Conservation (phyloP, 768 basidiomycete genomes). For the Hemileccinum rubropunctum region DNA sequence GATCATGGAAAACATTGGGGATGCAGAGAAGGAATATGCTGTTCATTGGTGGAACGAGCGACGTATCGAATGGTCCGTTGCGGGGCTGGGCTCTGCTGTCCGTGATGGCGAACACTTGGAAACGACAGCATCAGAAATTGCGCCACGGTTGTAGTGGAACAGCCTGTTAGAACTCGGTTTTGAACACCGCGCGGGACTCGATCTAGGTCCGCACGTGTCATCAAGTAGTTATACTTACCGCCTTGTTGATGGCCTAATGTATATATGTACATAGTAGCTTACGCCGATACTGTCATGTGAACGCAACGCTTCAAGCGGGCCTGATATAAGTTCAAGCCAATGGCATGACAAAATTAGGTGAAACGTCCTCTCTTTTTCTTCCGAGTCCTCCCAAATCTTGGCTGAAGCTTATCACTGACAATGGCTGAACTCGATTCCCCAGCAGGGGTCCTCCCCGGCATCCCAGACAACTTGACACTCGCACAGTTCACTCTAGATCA, state of each 20-base stretch:
- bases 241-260: no score
- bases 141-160: slow-evolving; percentile 12
- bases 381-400: no score
- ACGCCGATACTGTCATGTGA: no score
- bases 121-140: background rate
- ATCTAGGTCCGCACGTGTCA: no score
- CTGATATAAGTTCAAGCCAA: no score
- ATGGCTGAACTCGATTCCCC: slow-evolving; percentile 33
- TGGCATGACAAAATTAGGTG: background rate
- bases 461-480: slow-evolving; percentile 39
- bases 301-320: no score
- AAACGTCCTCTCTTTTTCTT: background rate
- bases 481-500: slow-evolving; percentile 38
- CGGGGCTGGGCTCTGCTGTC: background rate
- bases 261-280: no score
- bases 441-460: slow-evolving; percentile 27
- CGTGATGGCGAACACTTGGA: background rate
- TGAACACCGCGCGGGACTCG: no score
- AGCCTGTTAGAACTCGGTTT: no score
- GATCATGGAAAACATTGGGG: slow-evolving; percentile 61
- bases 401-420: no score
- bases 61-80: slow-evolving; percentile 20
- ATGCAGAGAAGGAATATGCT: slow-evolving; percentile 63
- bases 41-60: slow-evolving; percentile 75
- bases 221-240: no score